These are phyloP conservation scores for Diaporthe sp. DNA, from an alignment of 2,329 filamentous ascomycete genomes.

Conservation along the genomic window DNA sequence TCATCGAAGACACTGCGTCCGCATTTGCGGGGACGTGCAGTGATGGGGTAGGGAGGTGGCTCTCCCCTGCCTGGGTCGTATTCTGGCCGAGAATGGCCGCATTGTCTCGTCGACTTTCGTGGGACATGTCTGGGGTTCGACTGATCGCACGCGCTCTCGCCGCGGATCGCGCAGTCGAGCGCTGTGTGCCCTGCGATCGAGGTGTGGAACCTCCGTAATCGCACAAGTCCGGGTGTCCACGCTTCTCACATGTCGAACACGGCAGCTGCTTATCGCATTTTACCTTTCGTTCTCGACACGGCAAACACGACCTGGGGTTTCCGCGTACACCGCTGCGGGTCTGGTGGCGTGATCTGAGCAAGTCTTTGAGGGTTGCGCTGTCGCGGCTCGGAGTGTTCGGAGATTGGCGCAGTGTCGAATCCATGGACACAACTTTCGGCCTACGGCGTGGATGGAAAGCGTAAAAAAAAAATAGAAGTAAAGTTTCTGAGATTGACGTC, in stretches of 20 bases:
- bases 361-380: neutral
- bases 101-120: neutral
- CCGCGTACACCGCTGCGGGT: conserved; percentile 9
- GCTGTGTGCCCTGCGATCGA: neutral
- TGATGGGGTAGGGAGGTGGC: neutral
- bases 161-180: neutral
- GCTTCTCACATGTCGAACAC: conserved; percentile 3
- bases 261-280: conserved; percentile 8
- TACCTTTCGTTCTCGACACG: conserved; percentile 6
- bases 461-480: neutral
- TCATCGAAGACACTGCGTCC: neutral
- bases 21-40: neutral
- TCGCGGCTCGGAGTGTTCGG: neutral
- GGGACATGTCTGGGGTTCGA: neutral
- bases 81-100: neutral
- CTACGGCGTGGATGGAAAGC: neutral
- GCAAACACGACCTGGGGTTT: neutral
- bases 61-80: neutral
- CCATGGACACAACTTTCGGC: neutral
- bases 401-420: neutral
- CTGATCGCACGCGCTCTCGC: neutral
- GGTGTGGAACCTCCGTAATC: neutral
- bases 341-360: conserved; percentile 6
- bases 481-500: neutral
- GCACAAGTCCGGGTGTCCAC: conserved; percentile 12